Conservation (phyloP, 225 moss, liverwort and hornwort species). For the Marchantia polymorpha region DNA sequence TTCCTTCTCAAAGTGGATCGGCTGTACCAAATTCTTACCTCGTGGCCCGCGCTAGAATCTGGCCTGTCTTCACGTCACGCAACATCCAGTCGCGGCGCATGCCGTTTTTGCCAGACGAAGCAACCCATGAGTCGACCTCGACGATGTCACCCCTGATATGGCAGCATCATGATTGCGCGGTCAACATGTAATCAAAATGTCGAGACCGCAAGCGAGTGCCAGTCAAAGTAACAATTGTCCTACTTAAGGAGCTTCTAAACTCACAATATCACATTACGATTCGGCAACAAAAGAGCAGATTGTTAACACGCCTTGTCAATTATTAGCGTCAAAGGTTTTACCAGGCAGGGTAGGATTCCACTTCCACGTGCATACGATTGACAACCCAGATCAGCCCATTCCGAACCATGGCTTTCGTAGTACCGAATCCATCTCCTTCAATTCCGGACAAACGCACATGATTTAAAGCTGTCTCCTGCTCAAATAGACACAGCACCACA, state of each 20-base stretch:
- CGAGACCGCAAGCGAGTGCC: too few relatives aligned
- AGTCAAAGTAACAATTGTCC: too few relatives aligned
- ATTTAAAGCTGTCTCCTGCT: constrained; percentile 39
- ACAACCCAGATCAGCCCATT: constrained; percentile 43
- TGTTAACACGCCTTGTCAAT: not conserved
- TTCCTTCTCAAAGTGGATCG: not conserved
- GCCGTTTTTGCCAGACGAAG: constrained; percentile 37
- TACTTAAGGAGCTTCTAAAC: too few relatives aligned
- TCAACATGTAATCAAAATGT: not conserved
- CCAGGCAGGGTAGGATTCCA: constrained; percentile 40
- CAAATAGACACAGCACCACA: not conserved
- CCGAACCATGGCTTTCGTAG: constrained; percentile 36
- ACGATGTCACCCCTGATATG: constrained; percentile 37
- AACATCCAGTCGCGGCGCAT: constrained; percentile 45
- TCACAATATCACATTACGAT: too few relatives aligned
- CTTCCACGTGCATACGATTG: constrained; percentile 40
- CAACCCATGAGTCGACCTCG: constrained; percentile 44
- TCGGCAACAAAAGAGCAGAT: too few relatives aligned
- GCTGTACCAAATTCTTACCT: constrained; percentile 20
- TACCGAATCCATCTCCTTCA: constrained; percentile 41
- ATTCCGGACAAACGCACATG: constrained; percentile 38
- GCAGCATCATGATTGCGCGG: not conserved
- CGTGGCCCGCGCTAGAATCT: constrained; percentile 36
- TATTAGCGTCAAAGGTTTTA: not conserved
- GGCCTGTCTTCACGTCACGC: constrained; percentile 20